phyloP scores from a whole-genome alignment of 1,284 basidiomycete species.

The Sporisorium sorghi region DNA sequence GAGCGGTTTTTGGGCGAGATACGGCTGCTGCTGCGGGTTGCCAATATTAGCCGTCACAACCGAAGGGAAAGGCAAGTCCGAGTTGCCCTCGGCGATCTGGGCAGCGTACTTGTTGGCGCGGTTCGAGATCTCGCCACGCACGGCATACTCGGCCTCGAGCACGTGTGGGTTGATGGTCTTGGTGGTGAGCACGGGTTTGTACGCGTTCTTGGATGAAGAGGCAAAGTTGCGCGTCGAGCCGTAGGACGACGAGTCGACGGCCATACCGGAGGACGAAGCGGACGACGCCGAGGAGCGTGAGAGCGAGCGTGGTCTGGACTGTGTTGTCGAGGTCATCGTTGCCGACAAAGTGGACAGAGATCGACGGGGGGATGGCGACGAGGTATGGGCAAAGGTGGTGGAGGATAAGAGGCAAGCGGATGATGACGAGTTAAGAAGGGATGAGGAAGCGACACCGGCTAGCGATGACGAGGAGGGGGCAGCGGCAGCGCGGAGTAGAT shows the following conservation, averaged over 20 bases:
- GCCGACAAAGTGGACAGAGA: conserved; percentile 16
- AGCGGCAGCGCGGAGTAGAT: conserved; percentile 35
- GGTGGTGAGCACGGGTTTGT: conserved; percentile 70
- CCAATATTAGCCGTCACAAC: conserved; percentile 97
- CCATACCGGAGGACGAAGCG: conserved; percentile 30
- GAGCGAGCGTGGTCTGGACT: conserved; percentile 20
- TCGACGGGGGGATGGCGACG: conserved; percentile 16
- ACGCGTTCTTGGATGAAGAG: conserved; percentile 62
- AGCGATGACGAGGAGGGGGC: conserved; percentile 10
- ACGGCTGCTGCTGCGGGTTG: conserved; percentile 91
- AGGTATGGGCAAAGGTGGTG: conserved; percentile 6
- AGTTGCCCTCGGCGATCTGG: conserved; percentile 70
- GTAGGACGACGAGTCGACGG: conserved; percentile 25
- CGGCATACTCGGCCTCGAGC: conserved; percentile 91
- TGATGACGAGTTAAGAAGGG: neutral
- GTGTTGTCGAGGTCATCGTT: conserved; percentile 15
- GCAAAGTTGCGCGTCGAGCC: conserved; percentile 43
- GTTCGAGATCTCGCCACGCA: conserved; percentile 94
- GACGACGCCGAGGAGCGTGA: conserved; percentile 35
- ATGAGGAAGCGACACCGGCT: conserved; percentile 4
- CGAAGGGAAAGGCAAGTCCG: conserved; percentile 82
- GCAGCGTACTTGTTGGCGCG: conserved; percentile 81
- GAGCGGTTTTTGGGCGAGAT: conserved; percentile 90
- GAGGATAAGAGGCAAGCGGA: conserved; percentile 1
- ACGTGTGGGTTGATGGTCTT: conserved; percentile 80